Evolutionary conservation across 2,329 filamentous ascomycete genomes (phyloP).

Genomic region (Akanthomyces uredinophilus): DNA sequence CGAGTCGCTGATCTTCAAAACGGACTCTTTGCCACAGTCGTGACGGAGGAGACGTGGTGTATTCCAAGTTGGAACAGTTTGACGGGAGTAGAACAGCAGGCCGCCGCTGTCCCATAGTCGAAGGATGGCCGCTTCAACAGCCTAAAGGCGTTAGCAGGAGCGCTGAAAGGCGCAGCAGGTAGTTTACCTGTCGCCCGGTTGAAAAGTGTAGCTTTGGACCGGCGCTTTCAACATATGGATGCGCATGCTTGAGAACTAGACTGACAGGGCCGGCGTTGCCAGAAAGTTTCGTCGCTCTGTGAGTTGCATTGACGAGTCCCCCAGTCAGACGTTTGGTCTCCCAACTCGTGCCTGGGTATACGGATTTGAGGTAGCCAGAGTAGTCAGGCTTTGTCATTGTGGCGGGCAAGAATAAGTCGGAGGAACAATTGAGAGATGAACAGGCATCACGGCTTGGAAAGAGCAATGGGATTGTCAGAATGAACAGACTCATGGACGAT

Average conservation of each 20-base stretch:
- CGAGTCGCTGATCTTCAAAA: constrained; percentile 6
- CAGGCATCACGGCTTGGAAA: no score
- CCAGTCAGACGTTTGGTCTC: constrained; percentile 14
- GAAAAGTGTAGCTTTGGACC: constrained; percentile 17
- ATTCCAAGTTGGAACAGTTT: constrained; percentile 9
- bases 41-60: constrained; percentile 15
- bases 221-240: constrained; percentile 16
- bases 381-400: constrained; percentile 7
- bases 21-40: constrained; percentile 15
- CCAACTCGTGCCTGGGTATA: constrained; percentile 16
- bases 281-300: constrained; percentile 14
- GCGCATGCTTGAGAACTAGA: constrained; percentile 20
- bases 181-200: constrained; percentile 16
- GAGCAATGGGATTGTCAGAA: no score
- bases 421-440: no score
- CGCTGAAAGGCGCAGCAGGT: background rate
- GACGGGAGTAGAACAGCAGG: constrained; percentile 4
- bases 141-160: background rate
- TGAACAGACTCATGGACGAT: no score
- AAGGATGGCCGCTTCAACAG: constrained; percentile 15
- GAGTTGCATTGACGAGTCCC: constrained; percentile 18
- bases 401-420: background rate
- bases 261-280: constrained; percentile 11
- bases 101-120: constrained; percentile 12
- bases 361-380: constrained; percentile 13